Evolutionary conservation across 2,329 filamentous ascomycete species (phyloP), one percentile per base, ranked within the genome.

Genomic region (Hirsutella minnesotensis): DNA sequence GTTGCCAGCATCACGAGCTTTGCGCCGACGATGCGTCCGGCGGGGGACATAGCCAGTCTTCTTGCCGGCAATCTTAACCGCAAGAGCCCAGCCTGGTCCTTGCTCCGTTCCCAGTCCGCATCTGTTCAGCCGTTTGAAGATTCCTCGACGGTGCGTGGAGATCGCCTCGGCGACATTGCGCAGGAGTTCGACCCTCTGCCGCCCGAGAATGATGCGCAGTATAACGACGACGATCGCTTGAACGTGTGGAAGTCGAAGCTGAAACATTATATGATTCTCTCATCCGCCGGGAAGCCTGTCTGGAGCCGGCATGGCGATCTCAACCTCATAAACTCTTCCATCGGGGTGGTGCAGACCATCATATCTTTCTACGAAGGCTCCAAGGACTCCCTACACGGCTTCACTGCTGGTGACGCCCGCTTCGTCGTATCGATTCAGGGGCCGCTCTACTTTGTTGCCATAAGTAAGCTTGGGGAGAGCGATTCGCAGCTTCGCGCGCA

Each of bases 261-360:
- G 48, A 98, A 98, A 63, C 92, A 98, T 63, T 98, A 95, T 61
- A 79, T 98, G 64, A 94, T 98, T 54, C 69, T 98, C 2, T 96
- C 92, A 3, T 90, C 88, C 13, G 90, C 94, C 9, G 92, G 92
- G 18, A 98, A 98, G 60, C 94, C 92, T 10, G 94, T 98, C 39
- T 98, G 90, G 72, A 96, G 88, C 56, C 78, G 94, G 39, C 90
- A 98, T 58, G 92, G 94, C 34, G 87, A 95, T 52, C 75, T 94
- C 50, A 80, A 83, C 43, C 69, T 96, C 36, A 87, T 96, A 57
- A 95, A 94, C 53, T 84, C 85, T 40, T 95, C 92, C 53, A 90
- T 96, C 59, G 92, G 92, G 34, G 83, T 98, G 16, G 82, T 95
- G 2, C 92, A 96, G 60, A 98, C 92, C 36, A 90, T 98, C 53